A percentile compares a stretch with the other conserved stretches of the same genome.
phyloP scores from a whole-genome alignment of 441 rosid genomes.

The Raphanus hybrid region DNA sequence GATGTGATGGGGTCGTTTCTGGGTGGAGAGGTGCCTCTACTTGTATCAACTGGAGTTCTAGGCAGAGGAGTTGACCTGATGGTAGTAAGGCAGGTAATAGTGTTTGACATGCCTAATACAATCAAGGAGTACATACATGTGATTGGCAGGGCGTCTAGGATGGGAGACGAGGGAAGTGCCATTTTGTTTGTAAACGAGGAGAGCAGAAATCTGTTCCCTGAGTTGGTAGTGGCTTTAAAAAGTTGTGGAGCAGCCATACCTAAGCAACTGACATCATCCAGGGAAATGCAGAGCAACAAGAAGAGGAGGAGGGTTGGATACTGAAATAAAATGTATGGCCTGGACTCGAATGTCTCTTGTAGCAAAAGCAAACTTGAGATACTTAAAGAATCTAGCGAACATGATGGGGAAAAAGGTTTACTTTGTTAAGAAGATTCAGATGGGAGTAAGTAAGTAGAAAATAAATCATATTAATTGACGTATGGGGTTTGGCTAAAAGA shows the following conservation, averaged over 20 bases:
- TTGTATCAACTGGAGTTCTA: conserved; percentile 84
- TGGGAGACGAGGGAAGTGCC: conserved; percentile 77
- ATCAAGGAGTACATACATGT: conserved; percentile 83
- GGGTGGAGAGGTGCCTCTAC: conserved; percentile 73
- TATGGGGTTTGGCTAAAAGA: not conserved
- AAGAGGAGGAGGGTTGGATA: conserved; percentile 74
- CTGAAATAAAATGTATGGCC: conserved; percentile 37
- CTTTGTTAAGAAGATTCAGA: not conserved
- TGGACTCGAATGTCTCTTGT: not conserved
- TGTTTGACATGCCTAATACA: conserved; percentile 90
- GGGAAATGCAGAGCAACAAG: conserved; percentile 48
- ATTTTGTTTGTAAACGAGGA: conserved; percentile 74
- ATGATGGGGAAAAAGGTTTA: not conserved
- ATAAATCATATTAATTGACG: not conserved
- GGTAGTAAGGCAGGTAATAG: conserved; percentile 78
- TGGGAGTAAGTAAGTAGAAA: not conserved
- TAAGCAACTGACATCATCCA: conserved; percentile 55
- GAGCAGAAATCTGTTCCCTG: conserved; percentile 69
- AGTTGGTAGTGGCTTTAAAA: conserved; percentile 57
- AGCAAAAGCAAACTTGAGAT: not conserved
- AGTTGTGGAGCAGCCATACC: conserved; percentile 81
- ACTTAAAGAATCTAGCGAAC: not conserved
- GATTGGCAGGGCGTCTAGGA: conserved; percentile 86
- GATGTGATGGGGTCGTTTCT: conserved; percentile 70
- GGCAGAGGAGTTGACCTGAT: conserved; percentile 84